Evolutionary conservation across 129 eudicot species (phyloP), one percentile per base, ranked within the genome.

Genomic region (Cynara cardunculus): DNA sequence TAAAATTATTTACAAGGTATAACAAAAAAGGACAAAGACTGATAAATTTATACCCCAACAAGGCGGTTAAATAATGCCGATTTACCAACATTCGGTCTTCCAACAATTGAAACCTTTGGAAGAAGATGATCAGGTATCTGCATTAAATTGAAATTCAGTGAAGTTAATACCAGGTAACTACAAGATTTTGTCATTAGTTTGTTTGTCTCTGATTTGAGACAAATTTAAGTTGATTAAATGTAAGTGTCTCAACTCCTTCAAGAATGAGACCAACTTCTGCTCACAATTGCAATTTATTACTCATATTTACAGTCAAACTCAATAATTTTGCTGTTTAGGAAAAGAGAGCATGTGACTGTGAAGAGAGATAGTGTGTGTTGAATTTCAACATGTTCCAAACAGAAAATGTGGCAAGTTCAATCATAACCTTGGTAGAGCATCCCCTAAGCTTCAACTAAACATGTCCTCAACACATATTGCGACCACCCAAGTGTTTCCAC

Each of bases 21-120:
- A 81, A 37, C 75, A 66, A 72, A 71, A 71, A 59, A 24, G 73
- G 75, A 3, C 2, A 72, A 46, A 77, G 62, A 31, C 24, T 25
- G 78, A 75, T 19, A 18, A 73, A 41, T 74, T 62, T 67, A 27
- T 90, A 95, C 99, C 99, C 99, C 99, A 83, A 92, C 96, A 82
- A 95, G 93, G 70, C 99, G 96, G 61, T 95, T 95, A 65, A 95
- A 95, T 80, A 95, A 80, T 88, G 96, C 96, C 78, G 99, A 95
- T 92, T 95, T 95, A 79, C 99, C 99, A 75, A 95, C 99, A 89
- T 95, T 95, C 72, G 99, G 99, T 86, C 99, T 90, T 87, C 99
- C 99, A 77, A 95, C 94, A 72, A 95, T 95, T 27, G 96, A 90
- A 82, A 95, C 99, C 82, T 81, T 95, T 6, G 97, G 94, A 82